Evolutionary conservation across 768 basidiomycete species (phyloP), one percentile per base, ranked within the genome.

Genomic region (Asterophora parasitica): DNA sequence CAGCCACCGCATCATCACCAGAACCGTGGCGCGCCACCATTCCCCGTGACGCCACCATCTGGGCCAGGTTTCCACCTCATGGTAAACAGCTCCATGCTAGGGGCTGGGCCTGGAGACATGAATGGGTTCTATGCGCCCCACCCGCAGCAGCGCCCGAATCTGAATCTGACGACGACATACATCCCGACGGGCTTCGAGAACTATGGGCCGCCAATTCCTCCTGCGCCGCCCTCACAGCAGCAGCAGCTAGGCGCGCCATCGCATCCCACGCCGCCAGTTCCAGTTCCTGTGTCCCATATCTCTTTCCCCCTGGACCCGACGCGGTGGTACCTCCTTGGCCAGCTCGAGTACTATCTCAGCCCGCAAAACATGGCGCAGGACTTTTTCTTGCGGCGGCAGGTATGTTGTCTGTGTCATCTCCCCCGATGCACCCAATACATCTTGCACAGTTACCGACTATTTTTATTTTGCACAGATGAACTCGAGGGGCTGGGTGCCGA

Each of bases 321-420:
- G 42, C 65, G 82, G 41, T 85, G 75, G 58, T 82, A 78, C 61
- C 70, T 95, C 20, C 76, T 95, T 36, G 84, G 81, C 1, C 88
- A 95, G 65, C 67, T 95, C 43, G 94, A 95, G 66, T 96, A 92
- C 65, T 97, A 95, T 69, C 74, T 97, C 56, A 90, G 91, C 56
- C 74, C 85, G 47, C 84, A 96, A 62, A 96, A 95, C 61, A 74
- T 97, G 69, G 86, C 79, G n/a, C 80, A 83, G 61, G 93, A 97
- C 63, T 76, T 87, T 55, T 95, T 77, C 68, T 71, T 97, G 30
- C 77, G 91, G 44, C 76, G 83, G 66, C 73, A 80, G 69, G 92
- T 89, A 23, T 6, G n/a, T 23, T 23, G 23, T 23, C 6, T 23
- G 57, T 60, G 83, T 54, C 15, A 13, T 31, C 41, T 39, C 51